Evolutionary conservation across 768 basidiomycete species (phyloP).

Genomic region (Mycena epipterygia): DNA sequence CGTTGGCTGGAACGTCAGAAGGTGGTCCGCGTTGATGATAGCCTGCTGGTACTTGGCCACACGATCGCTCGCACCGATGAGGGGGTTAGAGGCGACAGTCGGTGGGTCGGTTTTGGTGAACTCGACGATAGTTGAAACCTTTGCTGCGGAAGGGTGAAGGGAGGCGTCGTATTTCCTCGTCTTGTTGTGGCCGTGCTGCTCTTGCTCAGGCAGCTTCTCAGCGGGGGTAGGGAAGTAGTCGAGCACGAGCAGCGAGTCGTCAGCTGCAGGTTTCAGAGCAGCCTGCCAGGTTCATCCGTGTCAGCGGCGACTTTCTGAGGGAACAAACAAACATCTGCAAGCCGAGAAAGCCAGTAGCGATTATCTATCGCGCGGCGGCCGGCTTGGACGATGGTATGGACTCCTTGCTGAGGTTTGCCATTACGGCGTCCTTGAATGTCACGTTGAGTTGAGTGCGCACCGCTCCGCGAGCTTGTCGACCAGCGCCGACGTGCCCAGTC

Average conservation of each 20-base stretch:
- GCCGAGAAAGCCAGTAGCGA: constrained; percentile 26
- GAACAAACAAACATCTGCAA: constrained; percentile 27
- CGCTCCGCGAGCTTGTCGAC: constrained; percentile 17
- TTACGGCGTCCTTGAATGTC: background rate
- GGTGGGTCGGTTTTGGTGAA: constrained; percentile 29
- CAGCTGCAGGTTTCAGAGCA: constrained; percentile 7
- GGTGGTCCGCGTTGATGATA: constrained; percentile 26
- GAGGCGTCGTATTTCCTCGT: constrained; percentile 24
- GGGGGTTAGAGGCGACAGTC: constrained; percentile 18
- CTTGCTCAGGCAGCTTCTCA: constrained; percentile 9
- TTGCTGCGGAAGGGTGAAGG: constrained; percentile 26
- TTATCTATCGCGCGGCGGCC: constrained; percentile 1
- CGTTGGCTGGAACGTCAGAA: constrained; percentile 26
- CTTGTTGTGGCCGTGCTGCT: constrained; percentile 24
- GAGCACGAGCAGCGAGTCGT: constrained; percentile 13
- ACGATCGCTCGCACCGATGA: constrained; percentile 18
- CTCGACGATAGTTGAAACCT: constrained; percentile 19
- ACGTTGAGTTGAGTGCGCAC: background rate
- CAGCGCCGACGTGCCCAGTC: constrained; percentile 9
- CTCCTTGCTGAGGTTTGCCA: background rate
- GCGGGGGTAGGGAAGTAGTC: constrained; percentile 22
- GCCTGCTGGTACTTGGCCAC: constrained; percentile 34
- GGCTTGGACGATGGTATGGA: constrained; percentile 9
- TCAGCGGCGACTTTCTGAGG: constrained; percentile 9
- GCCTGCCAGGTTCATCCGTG: too few relatives aligned